Conservation (phyloP, 2,329 filamentous ascomycete species). For the Diaporthe batatas region DNA sequence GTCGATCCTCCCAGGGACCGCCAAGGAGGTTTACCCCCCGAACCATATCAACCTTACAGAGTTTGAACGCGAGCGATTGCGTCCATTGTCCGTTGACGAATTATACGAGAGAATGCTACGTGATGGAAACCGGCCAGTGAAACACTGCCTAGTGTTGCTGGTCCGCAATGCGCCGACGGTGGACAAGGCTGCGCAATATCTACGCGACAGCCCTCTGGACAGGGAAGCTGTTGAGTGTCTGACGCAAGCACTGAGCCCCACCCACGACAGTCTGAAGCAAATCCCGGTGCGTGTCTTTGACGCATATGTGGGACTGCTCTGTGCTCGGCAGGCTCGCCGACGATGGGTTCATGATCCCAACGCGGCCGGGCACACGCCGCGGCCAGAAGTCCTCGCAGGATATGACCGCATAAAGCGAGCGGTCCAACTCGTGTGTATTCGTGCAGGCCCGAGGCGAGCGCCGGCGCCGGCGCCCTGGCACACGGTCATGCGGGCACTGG, state of each 20-base stretch:
- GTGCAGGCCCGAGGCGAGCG: slow-evolving; percentile 45
- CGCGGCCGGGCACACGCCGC: slow-evolving; percentile 4
- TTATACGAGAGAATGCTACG: slow-evolving; percentile 72
- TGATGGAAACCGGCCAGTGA: slow-evolving; percentile 62
- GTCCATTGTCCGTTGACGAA: slow-evolving; percentile 69
- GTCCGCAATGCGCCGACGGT: slow-evolving; percentile 65
- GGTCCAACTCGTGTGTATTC: slow-evolving; percentile 50
- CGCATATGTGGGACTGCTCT: slow-evolving; percentile 67
- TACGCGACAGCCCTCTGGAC: slow-evolving; percentile 59
- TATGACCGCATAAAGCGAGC: slow-evolving; percentile 50
- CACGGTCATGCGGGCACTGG: slow-evolving; percentile 56
- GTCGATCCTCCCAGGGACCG: slow-evolving; percentile 69
- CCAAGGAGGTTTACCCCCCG: slow-evolving; percentile 66
- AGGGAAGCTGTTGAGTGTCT: slow-evolving; percentile 35
- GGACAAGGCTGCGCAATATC: slow-evolving; percentile 62
- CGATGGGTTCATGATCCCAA: slow-evolving; percentile 31
- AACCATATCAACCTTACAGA: slow-evolving; percentile 71
- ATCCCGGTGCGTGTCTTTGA: slow-evolving; percentile 57
- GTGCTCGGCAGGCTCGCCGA: slow-evolving; percentile 43
- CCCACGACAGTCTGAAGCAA: slow-evolving; percentile 44
- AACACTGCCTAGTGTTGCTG: slow-evolving; percentile 67
- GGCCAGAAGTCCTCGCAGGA: slow-evolving; percentile 1
- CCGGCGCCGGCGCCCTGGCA: slow-evolving; percentile 55
- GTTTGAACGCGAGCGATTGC: slow-evolving; percentile 73
- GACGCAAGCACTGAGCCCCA: slow-evolving; percentile 44